Base-by-base conservation (phyloP, 257 asterid genomes). In the Solanum chmielewskii region DNA sequence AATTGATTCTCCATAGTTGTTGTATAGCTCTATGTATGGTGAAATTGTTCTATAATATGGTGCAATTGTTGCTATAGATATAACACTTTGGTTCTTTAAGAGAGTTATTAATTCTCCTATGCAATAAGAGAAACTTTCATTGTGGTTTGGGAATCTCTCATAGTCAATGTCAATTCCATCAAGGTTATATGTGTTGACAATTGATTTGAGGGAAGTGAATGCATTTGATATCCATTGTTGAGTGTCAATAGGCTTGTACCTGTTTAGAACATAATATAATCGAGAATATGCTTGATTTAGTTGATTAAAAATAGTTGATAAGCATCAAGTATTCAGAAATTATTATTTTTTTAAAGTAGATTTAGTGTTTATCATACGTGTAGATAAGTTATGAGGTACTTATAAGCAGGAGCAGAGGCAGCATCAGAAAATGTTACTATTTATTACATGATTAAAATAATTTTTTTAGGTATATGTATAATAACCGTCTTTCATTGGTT, bases 131-230 rank as follows among this genome's bases (percentile, higher is more conserved):
- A 95, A 95, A 83, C 91, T 91, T 27, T 73, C 93, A 52, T 42
- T 84, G 85, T 85, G 81, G 25, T 39, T 86, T 10, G 94, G 93
- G 85, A 94, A 94, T 8, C 84, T 84, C 84, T 95, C 96, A 84
- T 95, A 93, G 91, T 95, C 98, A 29, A 95, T 68, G 88, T 95
- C 98, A 84, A 94, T 86, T 9, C 98, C 98, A 42, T 95, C 97
- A 3, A 95, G 94, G 83, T 91, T 87, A 83, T 91, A 95, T 3
- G 87, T 90, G 44, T 85, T 69, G 83, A 94, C 6, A 4, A 95
- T 87, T 78, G 94, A 39, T 87, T 91, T 84, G 39, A 95, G 91
- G 4, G 98, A 95, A 4, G 91, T 60, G 76, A 88, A 92, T 3
- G 98, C 97, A 74, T 94, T 95, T n/a, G 92, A 86, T 41, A 94